Conservation (phyloP, 2,329 filamentous ascomycete genomes). For the Phialemonium atrogriseum region DNA sequence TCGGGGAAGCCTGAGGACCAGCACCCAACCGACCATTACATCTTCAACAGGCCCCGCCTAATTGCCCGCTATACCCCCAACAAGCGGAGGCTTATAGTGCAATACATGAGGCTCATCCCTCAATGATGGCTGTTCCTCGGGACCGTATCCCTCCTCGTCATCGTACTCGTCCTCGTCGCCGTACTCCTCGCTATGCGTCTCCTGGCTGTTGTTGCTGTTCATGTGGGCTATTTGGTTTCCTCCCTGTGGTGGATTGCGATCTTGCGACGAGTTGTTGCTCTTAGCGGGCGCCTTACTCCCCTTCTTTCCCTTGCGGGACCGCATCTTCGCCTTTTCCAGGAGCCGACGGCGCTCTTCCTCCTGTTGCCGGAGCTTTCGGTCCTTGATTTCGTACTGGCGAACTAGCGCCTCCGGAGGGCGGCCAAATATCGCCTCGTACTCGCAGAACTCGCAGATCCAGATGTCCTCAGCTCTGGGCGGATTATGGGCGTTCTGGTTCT, state of each 20-base stretch:
- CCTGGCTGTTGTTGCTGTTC: slow-evolving; percentile 13
- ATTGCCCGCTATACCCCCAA: no score
- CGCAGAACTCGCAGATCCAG: slow-evolving; percentile 97
- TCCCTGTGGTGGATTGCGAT: slow-evolving; percentile 10
- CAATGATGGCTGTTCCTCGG: slow-evolving; percentile 10
- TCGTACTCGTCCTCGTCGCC: slow-evolving; percentile 13
- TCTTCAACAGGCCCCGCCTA: no score
- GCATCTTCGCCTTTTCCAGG: slow-evolving; percentile 89
- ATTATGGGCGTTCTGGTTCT: slow-evolving; percentile 67
- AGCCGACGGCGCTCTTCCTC: slow-evolving; percentile 78
- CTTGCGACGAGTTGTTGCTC: slow-evolving; percentile 21
- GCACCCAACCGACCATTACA: no score
- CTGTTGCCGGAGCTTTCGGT: slow-evolving; percentile 73
- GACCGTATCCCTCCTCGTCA: slow-evolving; percentile 15
- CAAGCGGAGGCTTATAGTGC: no score
- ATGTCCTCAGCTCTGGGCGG: slow-evolving; percentile 64
- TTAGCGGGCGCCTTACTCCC: slow-evolving; percentile 57
- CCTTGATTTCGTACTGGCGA: slow-evolving; percentile 88
- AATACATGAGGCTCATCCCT: no score
- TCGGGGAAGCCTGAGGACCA: no score
- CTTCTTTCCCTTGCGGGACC: slow-evolving; percentile 85
- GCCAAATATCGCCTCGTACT: slow-evolving; percentile 96
- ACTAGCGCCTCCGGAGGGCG: slow-evolving; percentile 76
- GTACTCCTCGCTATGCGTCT: background rate
- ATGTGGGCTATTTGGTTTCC: slow-evolving; percentile 11